Evolutionary conservation across 2,329 filamentous ascomycete genomes (phyloP), one percentile per base, ranked within the genome.

Genomic region (Bimuria novae-zelandiae): DNA sequence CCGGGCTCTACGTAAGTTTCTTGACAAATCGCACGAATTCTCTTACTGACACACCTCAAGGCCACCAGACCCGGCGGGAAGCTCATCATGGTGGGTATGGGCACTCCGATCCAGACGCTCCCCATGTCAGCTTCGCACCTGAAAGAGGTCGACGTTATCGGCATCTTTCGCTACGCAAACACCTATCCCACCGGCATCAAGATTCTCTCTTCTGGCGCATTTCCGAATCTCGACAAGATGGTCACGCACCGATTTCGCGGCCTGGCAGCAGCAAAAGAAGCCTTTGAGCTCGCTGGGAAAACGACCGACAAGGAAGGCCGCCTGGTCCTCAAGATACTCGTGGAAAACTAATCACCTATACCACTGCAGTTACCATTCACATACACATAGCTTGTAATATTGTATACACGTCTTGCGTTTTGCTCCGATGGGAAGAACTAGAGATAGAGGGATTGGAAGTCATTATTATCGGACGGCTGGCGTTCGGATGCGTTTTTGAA

Each of bases 91-190:
- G 80, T 84, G 35, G 81, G 81, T 6, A 84, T 84, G 81, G 81
- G 81, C 0, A 81, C 80, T 4, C 88, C 89, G 0, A 82, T 90
- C 47, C 88, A 91, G 70, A 90, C 87, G 0, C 79, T 92, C 1
- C 88, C 88, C 1, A 77, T 92, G 40, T 89, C 85, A 7, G 86
- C 87, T 4, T 88, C 88, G 3, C 87, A 89, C 33, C 77, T 90
- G 23, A 82, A 88, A 32, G 89, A 92, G 74, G 85, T 92, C 37
- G 89, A 92, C 67, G 87, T 92, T 27, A 75, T 90, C n/a, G 88
- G 88, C 29, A 85, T 90, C 25, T 91, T 92, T 75, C 82, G 89
- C 42, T 92, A 92, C 62, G 87, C 87, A 17, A 89, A 78, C 60
- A 80, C 79, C 0, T 84, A 83, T 57, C 79, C 80, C 0, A 77